phyloP scores from a whole-genome alignment of 345 rosid species.

The Bruguiera gymnorhiza region DNA sequence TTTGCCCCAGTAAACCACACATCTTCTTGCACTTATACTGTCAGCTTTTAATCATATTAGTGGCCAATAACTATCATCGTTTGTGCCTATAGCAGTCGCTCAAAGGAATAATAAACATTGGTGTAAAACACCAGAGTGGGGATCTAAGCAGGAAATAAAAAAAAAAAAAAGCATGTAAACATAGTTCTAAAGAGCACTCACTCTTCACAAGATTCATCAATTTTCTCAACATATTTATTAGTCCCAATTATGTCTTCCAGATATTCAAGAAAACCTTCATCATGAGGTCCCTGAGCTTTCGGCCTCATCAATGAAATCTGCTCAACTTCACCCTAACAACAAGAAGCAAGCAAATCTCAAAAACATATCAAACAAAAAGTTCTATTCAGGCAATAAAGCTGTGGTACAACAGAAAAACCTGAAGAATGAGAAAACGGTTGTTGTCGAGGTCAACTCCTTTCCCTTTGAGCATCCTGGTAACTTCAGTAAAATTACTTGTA shows the following conservation, averaged over 20 bases:
- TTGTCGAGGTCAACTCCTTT: constrained; percentile 98
- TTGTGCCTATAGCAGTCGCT: not conserved
- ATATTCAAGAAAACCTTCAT: constrained; percentile 97
- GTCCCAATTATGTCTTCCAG: constrained; percentile 97
- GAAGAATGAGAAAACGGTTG: constrained; percentile 97
- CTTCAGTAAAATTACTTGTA: constrained; percentile 88
- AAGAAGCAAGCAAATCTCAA: constrained; percentile 16
- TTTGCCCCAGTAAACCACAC: no score
- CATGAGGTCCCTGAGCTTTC: constrained; percentile 94
- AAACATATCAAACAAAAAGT: constrained; percentile 1
- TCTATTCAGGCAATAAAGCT: not conserved
- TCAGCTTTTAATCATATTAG: not conserved
- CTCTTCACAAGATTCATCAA: constrained; percentile 77
- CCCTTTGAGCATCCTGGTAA: constrained; percentile 79
- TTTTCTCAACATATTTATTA: constrained; percentile 83
- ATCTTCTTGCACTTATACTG: not conserved
- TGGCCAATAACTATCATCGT: not conserved
- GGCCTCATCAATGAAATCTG: constrained; percentile 99
- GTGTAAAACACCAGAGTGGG: not conserved
- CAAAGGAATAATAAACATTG: not conserved
- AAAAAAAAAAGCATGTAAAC: constrained; percentile 7
- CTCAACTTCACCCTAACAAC: constrained; percentile 92
- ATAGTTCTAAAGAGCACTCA: constrained; percentile 36
- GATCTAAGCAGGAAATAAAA: not conserved
- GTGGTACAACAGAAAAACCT: constrained; percentile 41